Conservation (phyloP, 2,329 filamentous ascomycete genomes). For the Hypoxylon sp. region DNA sequence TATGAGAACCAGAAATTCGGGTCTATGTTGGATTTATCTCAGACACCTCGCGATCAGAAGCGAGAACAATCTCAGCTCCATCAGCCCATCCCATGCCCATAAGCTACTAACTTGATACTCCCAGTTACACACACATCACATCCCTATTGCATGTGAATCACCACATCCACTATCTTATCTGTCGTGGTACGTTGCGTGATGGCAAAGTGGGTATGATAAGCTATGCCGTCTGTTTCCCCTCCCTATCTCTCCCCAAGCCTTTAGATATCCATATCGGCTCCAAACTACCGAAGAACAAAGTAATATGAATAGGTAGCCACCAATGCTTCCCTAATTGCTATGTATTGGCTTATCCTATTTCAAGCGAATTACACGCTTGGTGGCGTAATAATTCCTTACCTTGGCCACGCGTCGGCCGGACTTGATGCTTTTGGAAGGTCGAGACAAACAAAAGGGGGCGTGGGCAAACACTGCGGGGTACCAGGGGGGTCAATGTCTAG, state of each 20-base stretch:
- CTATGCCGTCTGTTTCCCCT: conserved; percentile 3
- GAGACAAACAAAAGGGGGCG: conserved; percentile 7
- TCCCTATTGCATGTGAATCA: too few relatives aligned
- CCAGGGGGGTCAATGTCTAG: too few relatives aligned
- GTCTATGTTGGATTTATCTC: too few relatives aligned
- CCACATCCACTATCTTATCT: too few relatives aligned
- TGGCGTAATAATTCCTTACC: conserved; percentile 12
- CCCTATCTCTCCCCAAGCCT: conserved; percentile 9
- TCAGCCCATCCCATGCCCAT: too few relatives aligned
- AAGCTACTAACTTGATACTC: too few relatives aligned
- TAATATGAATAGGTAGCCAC: too few relatives aligned
- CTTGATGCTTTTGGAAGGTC: conserved; percentile 34
- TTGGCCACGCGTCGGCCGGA: conserved; percentile 10
- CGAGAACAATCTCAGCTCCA: too few relatives aligned
- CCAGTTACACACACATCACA: too few relatives aligned
- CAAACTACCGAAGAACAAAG: conserved; percentile 18
- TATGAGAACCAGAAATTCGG: too few relatives aligned
- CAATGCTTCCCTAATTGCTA: conserved; percentile 18
- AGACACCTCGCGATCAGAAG: too few relatives aligned
- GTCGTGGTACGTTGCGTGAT: too few relatives aligned
- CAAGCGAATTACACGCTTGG: conserved; percentile 1
- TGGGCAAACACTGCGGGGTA: conserved; percentile 16
- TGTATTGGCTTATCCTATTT: conserved; percentile 15
- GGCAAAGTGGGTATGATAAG: conserved; percentile 22
- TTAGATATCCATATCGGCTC: conserved; percentile 8